Evolutionary conservation across 495 filamentous ascomycete genomes (phyloP).

Genomic region (Oidiodendron maius): DNA sequence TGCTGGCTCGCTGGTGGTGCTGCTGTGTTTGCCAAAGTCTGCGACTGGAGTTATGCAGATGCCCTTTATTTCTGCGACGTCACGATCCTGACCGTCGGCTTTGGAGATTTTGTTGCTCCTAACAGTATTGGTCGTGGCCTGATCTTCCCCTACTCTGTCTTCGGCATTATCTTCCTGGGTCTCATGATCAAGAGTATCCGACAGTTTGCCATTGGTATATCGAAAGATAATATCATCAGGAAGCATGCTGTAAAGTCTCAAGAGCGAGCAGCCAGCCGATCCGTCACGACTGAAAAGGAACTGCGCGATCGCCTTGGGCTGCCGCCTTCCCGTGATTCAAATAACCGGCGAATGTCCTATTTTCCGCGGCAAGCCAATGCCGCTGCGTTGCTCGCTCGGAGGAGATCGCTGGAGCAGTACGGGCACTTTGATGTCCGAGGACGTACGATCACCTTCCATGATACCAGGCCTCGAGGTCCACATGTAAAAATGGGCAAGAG

Average conservation of each 20-base stretch:
- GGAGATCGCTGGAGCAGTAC: slow-evolving; percentile 28
- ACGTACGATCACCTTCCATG: slow-evolving; percentile 29
- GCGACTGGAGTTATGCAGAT: slow-evolving; percentile 62
- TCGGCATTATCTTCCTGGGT: slow-evolving; percentile 72
- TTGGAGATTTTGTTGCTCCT: slow-evolving; percentile 54
- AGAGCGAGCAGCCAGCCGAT: slow-evolving; percentile 47
- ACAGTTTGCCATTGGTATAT: slow-evolving; percentile 56
- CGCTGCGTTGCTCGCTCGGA: slow-evolving; percentile 1
- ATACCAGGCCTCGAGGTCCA: slow-evolving; percentile 16
- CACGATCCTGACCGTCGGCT: slow-evolving; percentile 68
- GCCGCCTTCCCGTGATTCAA: slow-evolving; percentile 21
- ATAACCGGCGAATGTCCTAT: not conserved
- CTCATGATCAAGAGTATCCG: slow-evolving; percentile 67
- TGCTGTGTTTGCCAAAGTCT: slow-evolving; percentile 54
- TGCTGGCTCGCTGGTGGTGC: slow-evolving; percentile 66
- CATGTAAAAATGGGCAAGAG: slow-evolving; percentile 13
- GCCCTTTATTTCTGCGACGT: slow-evolving; percentile 69
- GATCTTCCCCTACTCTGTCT: slow-evolving; percentile 65
- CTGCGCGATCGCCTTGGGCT: slow-evolving; percentile 35
- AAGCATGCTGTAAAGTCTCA: slow-evolving; percentile 55
- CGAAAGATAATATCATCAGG: slow-evolving; percentile 60
- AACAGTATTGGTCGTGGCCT: slow-evolving; percentile 44
- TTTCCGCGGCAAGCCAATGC: slow-evolving; percentile 12
- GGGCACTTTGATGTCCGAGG: slow-evolving; percentile 31
- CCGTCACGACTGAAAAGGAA: slow-evolving; percentile 41